These are phyloP conservation scores for Pseudopithomyces maydicus DNA, from an alignment of 2,329 filamentous ascomycete species.

Conservation along the genomic window DNA sequence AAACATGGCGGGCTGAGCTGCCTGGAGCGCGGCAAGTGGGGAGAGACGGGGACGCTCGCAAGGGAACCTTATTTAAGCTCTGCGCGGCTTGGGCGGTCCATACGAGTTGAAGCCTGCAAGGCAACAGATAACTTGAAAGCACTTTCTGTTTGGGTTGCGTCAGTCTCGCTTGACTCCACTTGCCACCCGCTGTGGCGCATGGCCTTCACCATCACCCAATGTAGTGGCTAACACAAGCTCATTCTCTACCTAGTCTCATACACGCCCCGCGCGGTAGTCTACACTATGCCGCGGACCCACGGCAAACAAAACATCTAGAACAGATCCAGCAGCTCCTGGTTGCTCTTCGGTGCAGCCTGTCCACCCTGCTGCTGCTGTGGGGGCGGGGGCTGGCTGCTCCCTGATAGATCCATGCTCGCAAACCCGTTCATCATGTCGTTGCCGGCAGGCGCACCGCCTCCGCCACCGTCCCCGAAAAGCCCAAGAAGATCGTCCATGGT, in stretches of 20 bases:
- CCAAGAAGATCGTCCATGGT: slow-evolving; percentile 84
- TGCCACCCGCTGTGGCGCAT: slow-evolving; percentile 9
- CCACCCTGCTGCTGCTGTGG: slow-evolving; percentile 62
- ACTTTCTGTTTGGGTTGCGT: slow-evolving; percentile 12
- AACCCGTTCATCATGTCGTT: slow-evolving; percentile 77
- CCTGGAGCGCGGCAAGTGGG: slow-evolving; percentile 8
- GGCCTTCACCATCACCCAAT: not conserved
- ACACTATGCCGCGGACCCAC: slow-evolving; percentile 20
- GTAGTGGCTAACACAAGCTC: not conserved
- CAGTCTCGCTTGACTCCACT: slow-evolving; percentile 7
- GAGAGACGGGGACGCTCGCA: slow-evolving; percentile 16
- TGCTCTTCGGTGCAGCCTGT: slow-evolving; percentile 60
- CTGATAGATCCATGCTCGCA: slow-evolving; percentile 76
- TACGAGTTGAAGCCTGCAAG: slow-evolving; percentile 19
- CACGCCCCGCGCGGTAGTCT: slow-evolving; percentile 14
- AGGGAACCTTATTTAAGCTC: slow-evolving; percentile 22
- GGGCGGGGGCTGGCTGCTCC: slow-evolving; percentile 67
- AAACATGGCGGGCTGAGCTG: slow-evolving; percentile 39
- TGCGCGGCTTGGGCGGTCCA: slow-evolving; percentile 19
- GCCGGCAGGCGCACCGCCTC: slow-evolving; percentile 32
- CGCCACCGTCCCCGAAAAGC: slow-evolving; percentile 58
- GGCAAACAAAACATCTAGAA: slow-evolving; percentile 47
- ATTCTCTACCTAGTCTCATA: slow-evolving; percentile 23
- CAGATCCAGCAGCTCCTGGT: slow-evolving; percentile 61
- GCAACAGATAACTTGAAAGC: slow-evolving; percentile 22